Base-by-base conservation (phyloP, 2,329 filamentous ascomycete species). In the Pleoardoris graminearum region DNA sequence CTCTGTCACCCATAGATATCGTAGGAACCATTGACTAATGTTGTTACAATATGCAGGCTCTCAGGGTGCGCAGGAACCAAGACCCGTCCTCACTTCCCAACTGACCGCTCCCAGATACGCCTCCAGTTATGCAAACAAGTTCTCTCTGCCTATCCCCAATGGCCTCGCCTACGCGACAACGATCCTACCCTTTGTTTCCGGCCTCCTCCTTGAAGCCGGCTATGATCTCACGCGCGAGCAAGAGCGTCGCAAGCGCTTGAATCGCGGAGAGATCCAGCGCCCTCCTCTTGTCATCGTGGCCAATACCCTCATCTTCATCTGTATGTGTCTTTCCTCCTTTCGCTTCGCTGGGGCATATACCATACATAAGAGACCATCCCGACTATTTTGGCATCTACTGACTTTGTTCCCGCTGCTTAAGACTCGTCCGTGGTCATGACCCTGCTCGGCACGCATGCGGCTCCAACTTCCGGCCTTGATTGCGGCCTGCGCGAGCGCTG, bases 401-500 rank as follows among this genome's bases (percentile, higher is more conserved):
- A n/a, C n/a, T n/a, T n/a, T n/a, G n/a, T n/a, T n/a, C n/a, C n/a
- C n/a, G n/a, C n/a, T n/a, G n/a, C n/a, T n/a, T n/a, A n/a, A n/a
- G n/a, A 78, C 51, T 71, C 68, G 27, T 69, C 73, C 46, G 75
- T 76, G 25, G 63, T 80, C 21, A 75, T 77, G 5, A 79, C 77
- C 0, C 68, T 80, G 0, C 72, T 75, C 0, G 77, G 77, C 7
- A 77, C 75, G 8, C 71, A 78, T 54, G 67, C 73, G 12, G 66
- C 69, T 7, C 76, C 77, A 1, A 42, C 70, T 0, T 69, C 70
- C 2, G 68, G 65, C 0, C 60, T 78, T 3, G 60, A 75, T n/a
- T 89, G 87, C 65, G 72, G 76, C 1, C 70, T 90, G n/a, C 75
- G 82, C 7, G 73, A 74, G 3, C 69, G 67, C 33, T 90, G 87